phyloP scores from a whole-genome alignment of 225 moss, liverwort and hornwort species.

The Polytrichum commune region DNA sequence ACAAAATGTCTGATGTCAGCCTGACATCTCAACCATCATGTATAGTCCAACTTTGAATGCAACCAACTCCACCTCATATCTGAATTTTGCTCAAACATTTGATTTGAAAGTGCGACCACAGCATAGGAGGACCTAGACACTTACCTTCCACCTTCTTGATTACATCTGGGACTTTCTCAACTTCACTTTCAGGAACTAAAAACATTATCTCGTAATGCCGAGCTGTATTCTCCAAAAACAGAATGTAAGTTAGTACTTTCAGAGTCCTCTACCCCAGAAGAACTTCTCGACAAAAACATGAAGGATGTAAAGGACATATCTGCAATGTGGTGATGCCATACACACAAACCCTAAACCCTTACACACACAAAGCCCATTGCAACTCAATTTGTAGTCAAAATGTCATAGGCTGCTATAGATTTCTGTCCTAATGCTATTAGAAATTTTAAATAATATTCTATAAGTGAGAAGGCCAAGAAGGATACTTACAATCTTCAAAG shows the following conservation, averaged over 20 bases:
- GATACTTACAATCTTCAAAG: slow-evolving; percentile 43
- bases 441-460: not conserved
- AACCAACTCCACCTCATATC: slow-evolving; percentile 1
- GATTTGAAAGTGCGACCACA: not conserved
- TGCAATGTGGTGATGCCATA: too few relatives aligned
- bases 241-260: not conserved
- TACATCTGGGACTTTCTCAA: slow-evolving; percentile 47
- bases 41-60: not conserved
- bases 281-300: not conserved
- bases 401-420: not conserved
- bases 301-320: not conserved
- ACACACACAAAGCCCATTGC: not conserved
- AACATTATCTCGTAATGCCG: slow-evolving; percentile 60
- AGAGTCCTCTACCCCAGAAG: not conserved
- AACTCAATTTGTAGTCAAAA: not conserved
- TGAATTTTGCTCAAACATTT: not conserved
- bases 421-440: not conserved
- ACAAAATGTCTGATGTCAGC: not conserved
- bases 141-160: slow-evolving; percentile 55
- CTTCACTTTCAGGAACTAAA: slow-evolving; percentile 37
- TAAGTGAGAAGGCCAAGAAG: slow-evolving; percentile 5
- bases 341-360: slow-evolving; percentile 7
- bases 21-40: not conserved
- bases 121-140: not conserved
- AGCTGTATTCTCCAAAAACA: slow-evolving; percentile 20